phyloP scores from a whole-genome alignment of 73 alveolate species.

The Breviolum minutum region DNA sequence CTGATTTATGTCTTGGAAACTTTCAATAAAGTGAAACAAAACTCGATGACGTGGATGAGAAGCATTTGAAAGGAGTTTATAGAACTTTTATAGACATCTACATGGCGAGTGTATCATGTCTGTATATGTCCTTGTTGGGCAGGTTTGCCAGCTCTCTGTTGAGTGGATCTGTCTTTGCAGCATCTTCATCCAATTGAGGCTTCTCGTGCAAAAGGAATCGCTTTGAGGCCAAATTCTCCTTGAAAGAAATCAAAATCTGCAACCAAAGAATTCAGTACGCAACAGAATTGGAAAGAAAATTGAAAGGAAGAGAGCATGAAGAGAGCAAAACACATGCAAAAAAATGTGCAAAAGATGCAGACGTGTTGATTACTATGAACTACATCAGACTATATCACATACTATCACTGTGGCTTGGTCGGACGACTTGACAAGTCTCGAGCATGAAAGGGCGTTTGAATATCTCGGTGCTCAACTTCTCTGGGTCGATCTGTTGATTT shows the following conservation, averaged over 20 bases:
- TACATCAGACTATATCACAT: too few species aligned
- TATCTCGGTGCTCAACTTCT: not conserved
- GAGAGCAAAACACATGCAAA: not conserved
- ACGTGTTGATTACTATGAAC: too few species aligned
- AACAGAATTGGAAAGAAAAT: not conserved
- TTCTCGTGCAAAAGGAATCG: slow-evolving; percentile 84
- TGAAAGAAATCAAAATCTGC: not conserved
- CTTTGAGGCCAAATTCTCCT: slow-evolving; percentile 67
- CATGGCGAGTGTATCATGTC: too few species aligned
- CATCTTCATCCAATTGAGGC: slow-evolving; percentile 42
- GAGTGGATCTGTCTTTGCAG: slow-evolving; percentile 66
- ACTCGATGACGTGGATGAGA: too few species aligned
- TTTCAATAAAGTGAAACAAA: too few species aligned
- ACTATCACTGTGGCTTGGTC: too few species aligned
- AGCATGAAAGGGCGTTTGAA: slow-evolving; percentile 64
- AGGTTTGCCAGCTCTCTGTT: slow-evolving; percentile 28
- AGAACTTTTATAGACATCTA: too few species aligned
- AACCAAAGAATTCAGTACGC: not conserved
- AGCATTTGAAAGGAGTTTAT: too few species aligned
- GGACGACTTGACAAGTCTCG: not conserved
- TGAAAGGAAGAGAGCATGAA: not conserved
- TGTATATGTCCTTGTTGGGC: slow-evolving; percentile 34
- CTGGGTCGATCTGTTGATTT: not conserved
- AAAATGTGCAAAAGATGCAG: not conserved
- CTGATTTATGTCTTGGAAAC: too few species aligned